Conservation (phyloP, 371 early-diverging fungal species). For the Apophysomyces trapeziformis region DNA sequence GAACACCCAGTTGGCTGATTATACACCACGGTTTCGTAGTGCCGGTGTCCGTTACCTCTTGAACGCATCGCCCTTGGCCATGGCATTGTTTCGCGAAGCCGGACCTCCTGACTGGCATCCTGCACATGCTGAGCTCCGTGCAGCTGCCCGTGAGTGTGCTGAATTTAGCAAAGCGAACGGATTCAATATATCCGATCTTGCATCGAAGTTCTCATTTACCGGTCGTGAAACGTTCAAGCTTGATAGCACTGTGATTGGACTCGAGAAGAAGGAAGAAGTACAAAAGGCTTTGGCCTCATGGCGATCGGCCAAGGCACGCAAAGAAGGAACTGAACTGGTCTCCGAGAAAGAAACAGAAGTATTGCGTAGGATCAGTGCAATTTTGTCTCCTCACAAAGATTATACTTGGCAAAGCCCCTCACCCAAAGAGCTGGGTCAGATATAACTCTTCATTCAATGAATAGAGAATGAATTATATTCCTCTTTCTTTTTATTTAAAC, state of each 20-base stretch:
- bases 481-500: not conserved
- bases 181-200: constrained; percentile 61
- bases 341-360: constrained; percentile 31
- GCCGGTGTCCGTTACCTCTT: constrained; percentile 67
- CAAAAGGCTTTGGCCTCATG: constrained; percentile 58
- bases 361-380: constrained; percentile 22
- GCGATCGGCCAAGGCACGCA: constrained; percentile 40
- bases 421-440: constrained; percentile 33
- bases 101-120: constrained; percentile 81
- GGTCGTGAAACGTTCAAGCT: constrained; percentile 46
- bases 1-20: constrained; percentile 63
- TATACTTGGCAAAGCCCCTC: constrained; percentile 54
- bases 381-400: constrained; percentile 44
- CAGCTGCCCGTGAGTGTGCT: constrained; percentile 57
- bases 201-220: constrained; percentile 68
- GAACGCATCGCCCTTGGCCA: constrained; percentile 79
- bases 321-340: constrained; percentile 25
- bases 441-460: not conserved
- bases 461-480: not conserved
- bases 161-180: constrained; percentile 39
- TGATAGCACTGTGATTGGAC: constrained; percentile 70
- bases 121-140: constrained; percentile 59
- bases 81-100: constrained; percentile 71
- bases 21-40: constrained; percentile 56
- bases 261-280: constrained; percentile 66